Base-by-base conservation (phyloP, 192 early-diverging fungal genomes). In the Coemansia sp. region DNA sequence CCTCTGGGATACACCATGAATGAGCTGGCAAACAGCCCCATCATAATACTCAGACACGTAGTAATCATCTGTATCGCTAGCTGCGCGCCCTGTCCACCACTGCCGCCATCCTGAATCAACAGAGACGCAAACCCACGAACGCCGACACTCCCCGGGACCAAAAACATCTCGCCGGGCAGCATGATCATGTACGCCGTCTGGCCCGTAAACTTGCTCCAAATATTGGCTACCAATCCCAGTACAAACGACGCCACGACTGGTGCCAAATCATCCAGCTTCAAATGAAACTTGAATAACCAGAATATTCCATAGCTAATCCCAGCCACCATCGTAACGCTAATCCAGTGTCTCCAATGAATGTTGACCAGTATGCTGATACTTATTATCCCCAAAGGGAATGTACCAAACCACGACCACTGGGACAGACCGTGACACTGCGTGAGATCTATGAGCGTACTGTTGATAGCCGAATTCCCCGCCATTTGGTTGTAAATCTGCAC, bases 71-170 rank as follows among this genome's bases (percentile, higher is more conserved):
- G 76, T 61, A 86, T 35, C 0, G 84, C 84, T 41, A 88, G 74
- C 54, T 76, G 58, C 9, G 53, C 32, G 14, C 85, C 85, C 56
- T 85, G 76, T 1, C 66, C 73, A 36, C 71, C 78, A 12, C 85
- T 76, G 9, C 84, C 71, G 62, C 76, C n/a, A n/a, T n/a, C n/a
- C n/a, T n/a, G n/a, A n/a, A n/a, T 85, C 42, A 92, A 71, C 22
- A 94, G 72, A 4, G 87, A 87, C 20, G 91, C 76, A 9, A 83
- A 84, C 1, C 75, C 77, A 24, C 85, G 73, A 1, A 94, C 91
- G 38, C 92, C 91, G 19, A 94, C 70, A 70, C 86, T 88, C 29
- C 94, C 94, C n/a, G 94, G 95, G 0, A 94, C 93, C 65, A 94
- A 69, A 57, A 94, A 74, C 51, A 94, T 73, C 20, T 94, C 91